Evolutionary conservation across 139 green algal genomes (phyloP).

Genomic region (Asterochloris sp.): DNA sequence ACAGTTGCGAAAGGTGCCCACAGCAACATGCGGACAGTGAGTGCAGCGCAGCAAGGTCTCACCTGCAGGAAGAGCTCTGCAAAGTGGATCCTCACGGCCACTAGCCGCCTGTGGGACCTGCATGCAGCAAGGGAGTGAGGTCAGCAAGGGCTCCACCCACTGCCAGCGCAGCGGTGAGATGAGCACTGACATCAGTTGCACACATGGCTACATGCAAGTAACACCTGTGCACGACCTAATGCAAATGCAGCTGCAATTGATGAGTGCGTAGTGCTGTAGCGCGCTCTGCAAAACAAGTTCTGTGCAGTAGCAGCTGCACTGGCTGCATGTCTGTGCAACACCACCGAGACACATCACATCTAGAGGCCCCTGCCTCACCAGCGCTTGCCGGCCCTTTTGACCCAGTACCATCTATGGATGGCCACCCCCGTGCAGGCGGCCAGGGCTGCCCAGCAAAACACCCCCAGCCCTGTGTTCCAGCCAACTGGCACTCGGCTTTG

Average conservation of each 20-base stretch:
- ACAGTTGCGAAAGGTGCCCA: not conserved
- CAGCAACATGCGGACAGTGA: not conserved
- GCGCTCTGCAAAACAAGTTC: not conserved
- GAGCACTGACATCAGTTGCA: not conserved
- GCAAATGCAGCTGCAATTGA: not conserved
- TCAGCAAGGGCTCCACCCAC: not conserved
- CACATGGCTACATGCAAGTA: not conserved
- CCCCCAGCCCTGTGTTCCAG: conserved; percentile 12
- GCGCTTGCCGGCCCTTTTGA: not conserved
- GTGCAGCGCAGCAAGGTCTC: not conserved
- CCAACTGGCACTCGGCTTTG: not conserved
- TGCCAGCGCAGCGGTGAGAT: not conserved
- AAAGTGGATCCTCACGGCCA: not conserved
- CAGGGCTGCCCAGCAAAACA: not conserved
- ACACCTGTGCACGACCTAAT: not conserved
- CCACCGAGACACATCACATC: not conserved
- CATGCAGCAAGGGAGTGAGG: not conserved
- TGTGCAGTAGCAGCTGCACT: not conserved
- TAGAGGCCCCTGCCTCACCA: not conserved
- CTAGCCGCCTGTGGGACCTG: conserved; percentile 11
- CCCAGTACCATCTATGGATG: not conserved
- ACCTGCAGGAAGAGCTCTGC: conserved; percentile 16
- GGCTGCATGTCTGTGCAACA: not conserved
- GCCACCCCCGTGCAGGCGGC: not conserved
- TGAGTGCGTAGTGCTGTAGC: not conserved